A percentile compares a stretch with the other conserved stretches of the same genome.
Evolutionary conservation across 2,329 filamentous ascomycete species (phyloP).

Genomic region (Fusarium sp.): DNA sequence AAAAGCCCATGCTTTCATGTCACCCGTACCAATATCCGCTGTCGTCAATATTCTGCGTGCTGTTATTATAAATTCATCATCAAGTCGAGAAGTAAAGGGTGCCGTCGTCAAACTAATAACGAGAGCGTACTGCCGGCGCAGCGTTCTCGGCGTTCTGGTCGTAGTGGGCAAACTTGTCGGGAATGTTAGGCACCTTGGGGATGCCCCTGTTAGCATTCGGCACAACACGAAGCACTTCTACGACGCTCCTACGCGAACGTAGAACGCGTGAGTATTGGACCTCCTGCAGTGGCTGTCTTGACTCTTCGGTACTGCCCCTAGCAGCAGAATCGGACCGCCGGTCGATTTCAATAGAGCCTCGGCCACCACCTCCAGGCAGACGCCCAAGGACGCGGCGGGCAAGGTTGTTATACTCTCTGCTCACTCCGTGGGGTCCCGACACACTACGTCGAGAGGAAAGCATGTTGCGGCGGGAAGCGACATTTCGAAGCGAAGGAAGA

Average conservation of each 20-base stretch:
- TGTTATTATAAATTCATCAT: conserved; percentile 25
- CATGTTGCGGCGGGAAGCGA: conserved; percentile 44
- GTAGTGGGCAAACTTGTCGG: conserved; percentile 56
- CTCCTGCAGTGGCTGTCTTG: conserved; percentile 36
- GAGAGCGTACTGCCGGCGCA: conserved; percentile 50
- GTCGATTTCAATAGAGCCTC: conserved; percentile 37
- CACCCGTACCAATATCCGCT: conserved; percentile 30
- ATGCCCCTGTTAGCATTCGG: conserved; percentile 63
- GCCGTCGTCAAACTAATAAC: conserved; percentile 37
- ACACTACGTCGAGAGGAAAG: conserved; percentile 47
- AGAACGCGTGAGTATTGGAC: conserved; percentile 44
- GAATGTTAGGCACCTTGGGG: conserved; percentile 59
- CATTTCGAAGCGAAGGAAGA: conserved; percentile 51
- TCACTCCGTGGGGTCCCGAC: conserved; percentile 41
- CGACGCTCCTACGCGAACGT: conserved; percentile 43
- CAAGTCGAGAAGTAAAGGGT: conserved; percentile 2
- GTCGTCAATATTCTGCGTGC: conserved; percentile 20
- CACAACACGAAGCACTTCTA: conserved; percentile 55
- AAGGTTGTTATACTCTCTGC: conserved; percentile 44
- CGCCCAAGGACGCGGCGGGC: conserved; percentile 46
- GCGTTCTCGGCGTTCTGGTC: conserved; percentile 53
- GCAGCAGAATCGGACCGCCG: conserved; percentile 26
- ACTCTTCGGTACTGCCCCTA: conserved; percentile 38
- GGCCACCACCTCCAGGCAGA: conserved; percentile 38
- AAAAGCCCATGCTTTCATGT: conserved; percentile 15